Evolutionary conservation across 75 land plant species (phyloP).

Genomic region (Gnetum montanum): DNA sequence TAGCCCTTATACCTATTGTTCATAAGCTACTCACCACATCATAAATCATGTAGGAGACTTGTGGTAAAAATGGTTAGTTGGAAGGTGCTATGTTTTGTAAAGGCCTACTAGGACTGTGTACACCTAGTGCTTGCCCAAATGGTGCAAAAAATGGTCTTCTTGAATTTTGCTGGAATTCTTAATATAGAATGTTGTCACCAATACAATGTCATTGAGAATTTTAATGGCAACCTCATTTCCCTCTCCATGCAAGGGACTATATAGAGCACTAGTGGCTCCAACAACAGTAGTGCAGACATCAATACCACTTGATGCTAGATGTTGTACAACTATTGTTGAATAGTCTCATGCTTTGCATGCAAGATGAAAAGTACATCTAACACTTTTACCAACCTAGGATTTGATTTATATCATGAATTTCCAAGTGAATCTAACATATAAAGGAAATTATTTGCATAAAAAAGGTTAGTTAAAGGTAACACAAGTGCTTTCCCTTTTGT

Average conservation of each 20-base stretch:
- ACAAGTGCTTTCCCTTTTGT: conserved; percentile 31
- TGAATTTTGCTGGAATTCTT: too few species aligned
- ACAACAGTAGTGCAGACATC: conserved; percentile 96
- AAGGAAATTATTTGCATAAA: conserved; percentile 33
- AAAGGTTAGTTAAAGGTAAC: conserved; percentile 18
- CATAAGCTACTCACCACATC: too few species aligned
- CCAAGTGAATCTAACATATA: conserved; percentile 41
- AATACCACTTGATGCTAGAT: conserved; percentile 98
- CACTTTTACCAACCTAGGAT: conserved; percentile 83
- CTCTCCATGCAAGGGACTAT: conserved; percentile 98
- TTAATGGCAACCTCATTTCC: conserved; percentile 98
- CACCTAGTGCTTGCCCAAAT: too few species aligned
- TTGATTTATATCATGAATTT: conserved; percentile 71
- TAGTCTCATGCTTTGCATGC: conserved; percentile 97
- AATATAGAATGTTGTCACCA: conserved; percentile 86
- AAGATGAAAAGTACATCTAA: conserved; percentile 86
- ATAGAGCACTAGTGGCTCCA: conserved; percentile 94
- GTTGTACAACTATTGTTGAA: conserved; percentile 89
- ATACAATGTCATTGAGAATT: conserved; percentile 86
- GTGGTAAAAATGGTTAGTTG: too few species aligned
- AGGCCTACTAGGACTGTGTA: too few species aligned
- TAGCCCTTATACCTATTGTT: too few species aligned
- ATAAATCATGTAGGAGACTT: too few species aligned
- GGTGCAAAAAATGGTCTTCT: too few species aligned
- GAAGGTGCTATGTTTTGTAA: too few species aligned